These are phyloP conservation scores for Solanum piurae DNA, from an alignment of 257 asterid genomes.

Conservation along the genomic window DNA sequence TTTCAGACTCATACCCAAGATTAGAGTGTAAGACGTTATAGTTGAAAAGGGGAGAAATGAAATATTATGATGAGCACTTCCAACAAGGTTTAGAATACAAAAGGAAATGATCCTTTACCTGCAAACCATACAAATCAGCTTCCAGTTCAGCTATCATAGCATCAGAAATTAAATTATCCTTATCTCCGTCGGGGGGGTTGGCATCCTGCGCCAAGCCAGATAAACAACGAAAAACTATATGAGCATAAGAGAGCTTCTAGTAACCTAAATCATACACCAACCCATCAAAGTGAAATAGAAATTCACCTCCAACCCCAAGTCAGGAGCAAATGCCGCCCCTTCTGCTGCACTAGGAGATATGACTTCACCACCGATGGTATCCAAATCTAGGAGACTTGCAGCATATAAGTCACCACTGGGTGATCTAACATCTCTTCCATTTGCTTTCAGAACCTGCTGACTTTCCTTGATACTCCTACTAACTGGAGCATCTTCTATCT, in stretches of 20 bases:
- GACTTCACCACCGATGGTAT: slow-evolving; percentile 9
- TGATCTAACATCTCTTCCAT: slow-evolving; percentile 14
- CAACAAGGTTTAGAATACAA: background rate
- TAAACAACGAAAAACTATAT: slow-evolving; percentile 1
- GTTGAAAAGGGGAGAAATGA: background rate
- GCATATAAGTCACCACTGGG: slow-evolving; percentile 15
- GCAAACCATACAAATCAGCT: slow-evolving; percentile 69
- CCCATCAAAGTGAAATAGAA: background rate
- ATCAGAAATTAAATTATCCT: slow-evolving; percentile 45
- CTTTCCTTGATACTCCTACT: slow-evolving; percentile 5
- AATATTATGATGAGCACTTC: background rate
- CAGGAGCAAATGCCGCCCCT: slow-evolving; percentile 20
- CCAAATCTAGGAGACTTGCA: slow-evolving; percentile 8
- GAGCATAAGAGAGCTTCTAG: background rate
- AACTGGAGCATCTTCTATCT: slow-evolving; percentile 3
- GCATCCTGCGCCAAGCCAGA: slow-evolving; percentile 31
- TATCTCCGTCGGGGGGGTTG: slow-evolving; percentile 16
- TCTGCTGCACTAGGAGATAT: slow-evolving; percentile 20
- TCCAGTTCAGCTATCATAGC: slow-evolving; percentile 78
- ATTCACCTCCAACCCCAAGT: slow-evolving; percentile 37
- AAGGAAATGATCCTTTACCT: slow-evolving; percentile 27
- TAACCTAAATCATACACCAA: background rate
- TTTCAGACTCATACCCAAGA: background rate
- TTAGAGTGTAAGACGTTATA: background rate
- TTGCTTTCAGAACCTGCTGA: slow-evolving; percentile 13